Base-by-base conservation (phyloP, 2,329 filamentous ascomycete species). In the Parafenestella ontariensis region DNA sequence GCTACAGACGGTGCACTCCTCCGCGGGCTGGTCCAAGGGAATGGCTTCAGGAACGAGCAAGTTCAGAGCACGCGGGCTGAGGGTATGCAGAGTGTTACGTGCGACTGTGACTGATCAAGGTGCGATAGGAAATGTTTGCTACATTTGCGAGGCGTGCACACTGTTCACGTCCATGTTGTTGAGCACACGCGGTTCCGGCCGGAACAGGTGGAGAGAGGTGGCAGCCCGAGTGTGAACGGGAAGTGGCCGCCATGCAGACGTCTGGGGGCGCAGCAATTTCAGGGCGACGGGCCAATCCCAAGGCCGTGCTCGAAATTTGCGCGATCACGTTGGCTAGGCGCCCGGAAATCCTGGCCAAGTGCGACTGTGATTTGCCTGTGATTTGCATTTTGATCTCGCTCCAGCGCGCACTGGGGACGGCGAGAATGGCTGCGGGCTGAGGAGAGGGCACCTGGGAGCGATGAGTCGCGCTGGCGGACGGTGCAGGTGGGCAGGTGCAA, bases 321-420 rank as follows among this genome's bases (percentile, higher is more conserved):
- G 52, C 36, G 48, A 64, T 66, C 58, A 64, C 61, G 65, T 71
- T 72, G 69, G 70, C 68, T 71, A 70, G 58, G 61, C 68, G 68
- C 66, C 61, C 40, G 59, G 62, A 56, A 59, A 56, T 62, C 49
- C 52, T 24, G 44, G 48, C 39, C 23, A 21, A 8, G 64, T 67
- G 63, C 52, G 56, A 66, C 63, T 65, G 65, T 72, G 67, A 73
- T 72, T 74, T 66, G 70, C 37, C 58, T 61, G 63, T 42, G 34
- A 29, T 23, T 26, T 33, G 54, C 53, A 64, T 65, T 69, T 53
- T 58, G 34, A 31, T 43, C 37, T 34, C 34, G 46, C 40, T 41
- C 42, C 49, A 47, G 45, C 51, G n/a, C n/a, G 36, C 26, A 33
- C n/a, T 21, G 39, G 33, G n/a, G 4, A 34, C 21, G 3, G 13